These are phyloP conservation scores for Globisporangium rhizosaccharum DNA, from an alignment of 352 stramenopile genomes.

Conservation along the genomic window DNA sequence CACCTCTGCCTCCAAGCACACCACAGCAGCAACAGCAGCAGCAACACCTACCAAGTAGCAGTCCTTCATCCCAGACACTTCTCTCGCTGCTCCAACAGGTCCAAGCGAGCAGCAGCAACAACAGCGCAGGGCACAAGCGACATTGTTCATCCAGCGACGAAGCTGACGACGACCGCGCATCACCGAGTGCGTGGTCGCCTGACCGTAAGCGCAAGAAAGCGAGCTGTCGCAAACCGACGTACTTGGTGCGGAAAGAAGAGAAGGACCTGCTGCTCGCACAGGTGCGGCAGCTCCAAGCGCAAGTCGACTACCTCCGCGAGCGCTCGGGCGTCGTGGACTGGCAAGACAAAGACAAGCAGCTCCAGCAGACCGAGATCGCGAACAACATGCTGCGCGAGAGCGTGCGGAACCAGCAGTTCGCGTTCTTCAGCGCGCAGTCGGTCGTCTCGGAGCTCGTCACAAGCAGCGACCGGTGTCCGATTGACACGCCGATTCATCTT, in stretches of 20 bases:
- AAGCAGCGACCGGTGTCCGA: slow-evolving; percentile 21
- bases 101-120: neutral
- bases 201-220: slow-evolving; percentile 16
- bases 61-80: slow-evolving; percentile 2
- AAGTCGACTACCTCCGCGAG: slow-evolving; percentile 32
- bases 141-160: slow-evolving; percentile 4
- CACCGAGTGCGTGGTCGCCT: neutral
- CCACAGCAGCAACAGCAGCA: neutral
- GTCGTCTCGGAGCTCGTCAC: slow-evolving; percentile 38
- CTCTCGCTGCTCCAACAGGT: slow-evolving; percentile 3
- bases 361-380: slow-evolving; percentile 31
- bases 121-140: neutral
- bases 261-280: slow-evolving; percentile 29
- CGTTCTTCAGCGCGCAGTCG: slow-evolving; percentile 37
- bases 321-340: slow-evolving; percentile 15
- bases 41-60: neutral
- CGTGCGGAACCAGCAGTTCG: slow-evolving; percentile 41
- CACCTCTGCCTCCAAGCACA: neutral
- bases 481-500: slow-evolving; percentile 44
- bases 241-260: slow-evolving; percentile 47
- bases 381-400: slow-evolving; percentile 39
- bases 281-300: slow-evolving; percentile 30
- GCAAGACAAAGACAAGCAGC: slow-evolving; percentile 17
- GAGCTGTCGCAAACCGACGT: slow-evolving; percentile 38
- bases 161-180: neutral